Percentiles rank a stretch among this genome's conserved stretches.
Conservation (phyloP, 257 asterid species). For the Thymus quinquecostatus region DNA sequence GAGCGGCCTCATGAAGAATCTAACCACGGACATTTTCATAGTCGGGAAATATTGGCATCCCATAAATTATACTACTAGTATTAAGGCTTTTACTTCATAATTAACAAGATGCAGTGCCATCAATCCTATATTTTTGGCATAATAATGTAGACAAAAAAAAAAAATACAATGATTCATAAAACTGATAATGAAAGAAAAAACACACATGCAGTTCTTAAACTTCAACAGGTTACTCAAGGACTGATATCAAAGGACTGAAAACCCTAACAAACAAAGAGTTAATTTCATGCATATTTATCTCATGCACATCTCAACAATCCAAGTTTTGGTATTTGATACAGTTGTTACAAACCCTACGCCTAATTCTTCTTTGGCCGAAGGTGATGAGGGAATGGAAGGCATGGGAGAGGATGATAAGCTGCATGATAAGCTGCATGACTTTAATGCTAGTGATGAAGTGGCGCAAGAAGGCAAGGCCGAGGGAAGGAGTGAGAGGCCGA, state of each 20-base stretch:
- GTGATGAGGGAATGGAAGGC: no score
- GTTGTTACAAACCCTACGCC: not conserved
- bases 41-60: not conserved
- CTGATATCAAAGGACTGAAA: not conserved
- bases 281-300: no score
- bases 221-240: not conserved
- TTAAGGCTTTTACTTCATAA: not conserved
- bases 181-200: not conserved
- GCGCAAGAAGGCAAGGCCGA: no score
- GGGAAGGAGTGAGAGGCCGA: no score
- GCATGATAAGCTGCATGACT: no score
- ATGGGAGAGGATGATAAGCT: no score
- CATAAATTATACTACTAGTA: not conserved
- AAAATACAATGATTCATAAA: not conserved
- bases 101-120: conserved; percentile 4
- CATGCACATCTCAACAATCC: no score
- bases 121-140: not conserved
- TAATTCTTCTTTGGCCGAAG: no score
- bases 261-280: not conserved
- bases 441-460: no score
- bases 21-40: not conserved
- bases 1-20: conserved; percentile 11
- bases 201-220: not conserved
- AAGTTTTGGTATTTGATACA: not conserved
- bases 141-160: not conserved